Conservation (phyloP, 768 basidiomycete species). For the Amanita fuliginea region DNA sequence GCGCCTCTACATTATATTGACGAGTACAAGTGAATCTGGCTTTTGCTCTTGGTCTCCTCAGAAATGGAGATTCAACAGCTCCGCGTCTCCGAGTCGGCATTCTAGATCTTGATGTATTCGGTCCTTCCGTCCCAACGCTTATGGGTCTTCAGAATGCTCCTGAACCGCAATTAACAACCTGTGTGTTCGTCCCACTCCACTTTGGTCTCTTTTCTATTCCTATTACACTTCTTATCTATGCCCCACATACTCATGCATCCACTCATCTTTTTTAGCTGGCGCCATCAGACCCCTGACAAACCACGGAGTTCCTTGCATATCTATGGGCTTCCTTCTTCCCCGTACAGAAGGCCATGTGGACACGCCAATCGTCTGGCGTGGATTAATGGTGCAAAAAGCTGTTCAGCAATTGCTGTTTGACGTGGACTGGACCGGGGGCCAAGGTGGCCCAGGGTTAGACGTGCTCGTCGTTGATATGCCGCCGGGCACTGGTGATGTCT, state of each 20-base stretch:
- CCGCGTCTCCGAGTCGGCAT: constrained; percentile 63
- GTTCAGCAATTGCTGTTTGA: constrained; percentile 95
- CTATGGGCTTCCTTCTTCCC: constrained; percentile 91
- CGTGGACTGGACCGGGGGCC: constrained; percentile 67
- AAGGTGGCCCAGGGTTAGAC: constrained; percentile 49
- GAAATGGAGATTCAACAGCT: constrained; percentile 17
- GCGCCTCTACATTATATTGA: background rate
- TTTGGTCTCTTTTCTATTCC: background rate
- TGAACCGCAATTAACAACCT: constrained; percentile 66
- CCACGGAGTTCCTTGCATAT: constrained; percentile 90
- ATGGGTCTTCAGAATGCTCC: constrained; percentile 76
- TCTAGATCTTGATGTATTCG: constrained; percentile 92
- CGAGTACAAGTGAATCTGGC: constrained; percentile 65
- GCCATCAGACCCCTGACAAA: constrained; percentile 76
- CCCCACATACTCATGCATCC: background rate
- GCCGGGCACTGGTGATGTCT: constrained; percentile 94
- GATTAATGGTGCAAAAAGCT: constrained; percentile 97
- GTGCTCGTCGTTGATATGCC: constrained; percentile 92
- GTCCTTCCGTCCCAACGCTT: constrained; percentile 86
- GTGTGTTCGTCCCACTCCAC: constrained; percentile 27
- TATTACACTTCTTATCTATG: background rate
- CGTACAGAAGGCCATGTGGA: constrained; percentile 43
- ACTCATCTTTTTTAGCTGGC: constrained; percentile 36
- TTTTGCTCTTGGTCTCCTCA: constrained; percentile 50
- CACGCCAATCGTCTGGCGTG: constrained; percentile 87